phyloP scores from a whole-genome alignment of 306 rosid species.

The Inga oerstediana region DNA sequence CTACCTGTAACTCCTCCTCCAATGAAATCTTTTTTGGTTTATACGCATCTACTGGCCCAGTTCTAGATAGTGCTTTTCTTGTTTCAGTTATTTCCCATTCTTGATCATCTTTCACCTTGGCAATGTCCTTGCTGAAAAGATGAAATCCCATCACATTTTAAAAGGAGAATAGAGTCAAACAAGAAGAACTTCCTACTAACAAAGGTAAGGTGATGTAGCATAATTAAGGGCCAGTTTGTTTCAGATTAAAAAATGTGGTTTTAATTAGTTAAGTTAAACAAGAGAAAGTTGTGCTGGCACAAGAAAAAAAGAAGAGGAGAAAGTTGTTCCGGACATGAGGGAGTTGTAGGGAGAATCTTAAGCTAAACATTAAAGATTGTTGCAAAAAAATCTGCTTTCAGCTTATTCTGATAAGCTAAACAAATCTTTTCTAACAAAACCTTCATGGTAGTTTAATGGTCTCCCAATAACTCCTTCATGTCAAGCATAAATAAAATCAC shows the following conservation, averaged over 20 bases:
- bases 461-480: background rate
- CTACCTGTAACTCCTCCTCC: constrained; percentile 79
- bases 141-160: constrained; percentile 32
- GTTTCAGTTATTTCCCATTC: constrained; percentile 89
- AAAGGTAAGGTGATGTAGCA: background rate
- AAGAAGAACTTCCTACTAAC: background rate
- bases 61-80: constrained; percentile 73
- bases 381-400: background rate
- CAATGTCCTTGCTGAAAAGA: constrained; percentile 77
- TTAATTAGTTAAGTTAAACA: background rate
- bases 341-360: background rate
- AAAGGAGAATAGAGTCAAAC: constrained; percentile 5
- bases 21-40: constrained; percentile 71
- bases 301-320: background rate
- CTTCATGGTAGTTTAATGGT: background rate
- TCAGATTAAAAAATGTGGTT: background rate
- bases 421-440: background rate
- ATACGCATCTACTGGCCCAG: constrained; percentile 72
- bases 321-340: background rate
- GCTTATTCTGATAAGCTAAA: background rate
- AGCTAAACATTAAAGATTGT: background rate
- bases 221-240: background rate
- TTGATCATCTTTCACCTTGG: constrained; percentile 84
- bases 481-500: background rate
- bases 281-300: background rate